A percentile compares a stretch with the other conserved stretches of the same genome.
phyloP scores from a whole-genome alignment of 2,329 filamentous ascomycete genomes.

The Chaetomiaceae sp. region DNA sequence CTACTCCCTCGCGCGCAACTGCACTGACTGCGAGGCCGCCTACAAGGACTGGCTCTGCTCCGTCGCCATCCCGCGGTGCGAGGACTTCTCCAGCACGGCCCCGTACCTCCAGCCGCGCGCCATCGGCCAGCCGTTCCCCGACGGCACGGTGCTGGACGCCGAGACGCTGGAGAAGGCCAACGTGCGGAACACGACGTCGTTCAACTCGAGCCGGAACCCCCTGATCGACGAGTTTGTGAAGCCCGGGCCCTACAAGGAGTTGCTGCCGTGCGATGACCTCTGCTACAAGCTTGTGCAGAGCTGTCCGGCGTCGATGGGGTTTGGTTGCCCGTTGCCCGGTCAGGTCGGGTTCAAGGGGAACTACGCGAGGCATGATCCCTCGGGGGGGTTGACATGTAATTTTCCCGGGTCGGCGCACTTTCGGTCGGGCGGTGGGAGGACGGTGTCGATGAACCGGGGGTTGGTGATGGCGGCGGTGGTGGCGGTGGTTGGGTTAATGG shows the following conservation, averaged over 20 bases:
- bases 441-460: constrained; percentile 25
- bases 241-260: constrained; percentile 90
- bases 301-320: constrained; percentile 73
- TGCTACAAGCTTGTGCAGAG: constrained; percentile 82
- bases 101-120: constrained; percentile 64
- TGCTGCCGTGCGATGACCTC: constrained; percentile 81
- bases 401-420: constrained; percentile 57
- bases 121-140: constrained; percentile 63
- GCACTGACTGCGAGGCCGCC: constrained; percentile 68
- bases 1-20: constrained; percentile 77
- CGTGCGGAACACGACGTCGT: constrained; percentile 35
- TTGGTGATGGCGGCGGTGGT: constrained; percentile 14
- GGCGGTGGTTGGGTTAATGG: neutral
- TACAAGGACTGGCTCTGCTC: constrained; percentile 97
- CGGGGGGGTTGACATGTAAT: constrained; percentile 47
- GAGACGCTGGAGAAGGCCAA: constrained; percentile 29
- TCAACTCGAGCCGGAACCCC: constrained; percentile 61
- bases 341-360: constrained; percentile 42
- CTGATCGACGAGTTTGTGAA: constrained; percentile 66
- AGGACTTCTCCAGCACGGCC: constrained; percentile 63
- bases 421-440: constrained; percentile 33
- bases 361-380: constrained; percentile 36
- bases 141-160: constrained; percentile 53
- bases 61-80: constrained; percentile 86
- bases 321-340: constrained; percentile 62